phyloP scores from a whole-genome alignment of 1,284 basidiomycete genomes.

The Vanrija pseudolonga region DNA sequence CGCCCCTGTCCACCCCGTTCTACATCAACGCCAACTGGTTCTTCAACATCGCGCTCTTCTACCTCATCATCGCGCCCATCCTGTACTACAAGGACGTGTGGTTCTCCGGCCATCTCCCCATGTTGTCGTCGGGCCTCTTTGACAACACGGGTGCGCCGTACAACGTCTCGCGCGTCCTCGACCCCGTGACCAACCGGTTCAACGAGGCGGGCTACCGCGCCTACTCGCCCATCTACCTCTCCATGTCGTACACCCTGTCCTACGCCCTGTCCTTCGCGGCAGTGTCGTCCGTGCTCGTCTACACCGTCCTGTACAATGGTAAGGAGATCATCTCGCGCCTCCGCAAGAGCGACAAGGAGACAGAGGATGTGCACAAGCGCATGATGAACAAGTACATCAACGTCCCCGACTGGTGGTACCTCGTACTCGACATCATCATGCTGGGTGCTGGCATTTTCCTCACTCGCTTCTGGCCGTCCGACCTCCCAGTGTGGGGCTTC shows the following conservation, averaged over 20 bases:
- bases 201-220: conserved; percentile 1
- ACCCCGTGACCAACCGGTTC: background rate
- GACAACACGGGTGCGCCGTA: conserved; percentile 51
- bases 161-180: conserved; percentile 40
- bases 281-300: conserved; percentile 48
- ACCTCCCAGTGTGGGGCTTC: conserved; percentile 62
- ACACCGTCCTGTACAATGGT: conserved; percentile 52
- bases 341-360: conserved; percentile 58
- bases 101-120: conserved; percentile 38
- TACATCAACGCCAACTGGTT: conserved; percentile 1
- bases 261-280: conserved; percentile 52
- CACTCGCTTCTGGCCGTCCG: conserved; percentile 56
- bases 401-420: conserved; percentile 77
- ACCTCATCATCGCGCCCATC: conserved; percentile 46
- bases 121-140: conserved; percentile 43
- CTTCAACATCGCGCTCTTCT: conserved; percentile 1
- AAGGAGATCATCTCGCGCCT: conserved; percentile 51
- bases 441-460: conserved; percentile 51
- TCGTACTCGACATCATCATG: conserved; percentile 57
- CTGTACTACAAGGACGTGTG: conserved; percentile 53
- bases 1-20: conserved; percentile 2
- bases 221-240: background rate
- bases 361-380: conserved; percentile 23
- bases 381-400: conserved; percentile 57
- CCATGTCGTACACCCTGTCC: conserved; percentile 47